Evolutionary conservation across 2,329 filamentous ascomycete genomes (phyloP).

Genomic region (Aspergillus sojae): DNA sequence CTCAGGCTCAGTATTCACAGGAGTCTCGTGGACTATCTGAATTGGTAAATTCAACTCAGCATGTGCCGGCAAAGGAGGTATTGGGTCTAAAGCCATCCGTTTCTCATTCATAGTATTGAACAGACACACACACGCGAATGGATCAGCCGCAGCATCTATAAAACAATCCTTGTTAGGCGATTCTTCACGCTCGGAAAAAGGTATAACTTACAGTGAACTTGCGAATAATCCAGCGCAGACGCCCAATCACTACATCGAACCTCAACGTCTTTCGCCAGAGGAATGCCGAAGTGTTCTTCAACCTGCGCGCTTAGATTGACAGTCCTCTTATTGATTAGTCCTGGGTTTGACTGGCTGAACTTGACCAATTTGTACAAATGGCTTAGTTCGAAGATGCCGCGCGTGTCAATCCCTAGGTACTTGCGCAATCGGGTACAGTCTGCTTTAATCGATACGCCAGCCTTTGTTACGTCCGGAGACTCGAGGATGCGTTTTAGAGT

Average conservation of each 20-base stretch:
- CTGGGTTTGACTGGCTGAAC: conserved; percentile 57
- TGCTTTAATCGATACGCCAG: conserved; percentile 73
- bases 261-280: conserved; percentile 70
- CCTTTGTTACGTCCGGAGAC: conserved; percentile 68
- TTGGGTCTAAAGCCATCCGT: conserved; percentile 66
- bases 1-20: conserved; percentile 9
- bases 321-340: conserved; percentile 65
- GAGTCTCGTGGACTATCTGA: conserved; percentile 13
- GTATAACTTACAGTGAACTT: conserved; percentile 67
- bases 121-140: conserved; percentile 76
- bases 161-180: conserved; percentile 27
- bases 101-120: conserved; percentile 72
- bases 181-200: conserved; percentile 18
- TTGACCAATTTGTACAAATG: conserved; percentile 79
- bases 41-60: conserved; percentile 70
- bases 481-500: conserved; percentile 73
- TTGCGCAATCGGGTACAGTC: conserved; percentile 70
- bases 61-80: conserved; percentile 69
- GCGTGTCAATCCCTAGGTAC: conserved; percentile 65
- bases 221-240: conserved; percentile 59
- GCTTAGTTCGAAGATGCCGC: conserved; percentile 77
- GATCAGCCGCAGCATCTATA: conserved; percentile 76
- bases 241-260: conserved; percentile 80
- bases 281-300: conserved; percentile 69
- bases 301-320: conserved; percentile 72